Evolutionary conservation across 2,329 filamentous ascomycete genomes (phyloP).

Genomic region (Aspergillus fijiensis): DNA sequence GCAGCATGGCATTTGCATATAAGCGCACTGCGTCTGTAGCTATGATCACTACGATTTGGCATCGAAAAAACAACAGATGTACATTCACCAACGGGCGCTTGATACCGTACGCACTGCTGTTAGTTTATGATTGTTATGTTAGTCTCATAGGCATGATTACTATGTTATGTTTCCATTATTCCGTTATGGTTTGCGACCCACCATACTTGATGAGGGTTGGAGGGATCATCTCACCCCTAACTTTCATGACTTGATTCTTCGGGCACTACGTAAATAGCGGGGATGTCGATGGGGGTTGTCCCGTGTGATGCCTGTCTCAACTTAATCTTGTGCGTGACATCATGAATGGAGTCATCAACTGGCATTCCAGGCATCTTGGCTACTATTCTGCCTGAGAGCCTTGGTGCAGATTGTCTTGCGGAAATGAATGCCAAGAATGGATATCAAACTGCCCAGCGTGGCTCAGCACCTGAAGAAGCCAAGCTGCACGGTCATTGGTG

Average conservation of each 20-base stretch:
- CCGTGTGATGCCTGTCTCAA: neutral
- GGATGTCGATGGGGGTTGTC: neutral
- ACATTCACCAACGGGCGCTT: neutral
- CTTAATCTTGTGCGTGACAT: neutral
- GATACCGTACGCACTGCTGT: neutral
- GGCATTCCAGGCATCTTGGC: neutral
- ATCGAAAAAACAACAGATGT: neutral
- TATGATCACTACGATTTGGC: neutral
- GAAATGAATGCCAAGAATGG: constrained; percentile 13
- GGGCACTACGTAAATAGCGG: no score
- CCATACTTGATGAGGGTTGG: neutral
- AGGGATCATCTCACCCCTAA: no score
- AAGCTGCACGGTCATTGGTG: neutral
- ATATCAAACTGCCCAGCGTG: constrained; percentile 11
- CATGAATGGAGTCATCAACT: neutral
- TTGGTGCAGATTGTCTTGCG: neutral
- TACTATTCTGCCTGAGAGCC: constrained; percentile 1
- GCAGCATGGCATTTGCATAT: constrained; percentile 9
- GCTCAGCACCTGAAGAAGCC: constrained; percentile 10
- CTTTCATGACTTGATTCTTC: no score
- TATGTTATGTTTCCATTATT: neutral
- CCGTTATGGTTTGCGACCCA: neutral
- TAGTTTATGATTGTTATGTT: constrained; percentile 10
- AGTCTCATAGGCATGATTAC: constrained; percentile 6
- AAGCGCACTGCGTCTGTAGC: constrained; percentile 6